A percentile compares a stretch with the other conserved stretches of the same genome.
phyloP scores from a whole-genome alignment of 2,329 filamentous ascomycete genomes.

The Aurifilum marmelostoma region DNA sequence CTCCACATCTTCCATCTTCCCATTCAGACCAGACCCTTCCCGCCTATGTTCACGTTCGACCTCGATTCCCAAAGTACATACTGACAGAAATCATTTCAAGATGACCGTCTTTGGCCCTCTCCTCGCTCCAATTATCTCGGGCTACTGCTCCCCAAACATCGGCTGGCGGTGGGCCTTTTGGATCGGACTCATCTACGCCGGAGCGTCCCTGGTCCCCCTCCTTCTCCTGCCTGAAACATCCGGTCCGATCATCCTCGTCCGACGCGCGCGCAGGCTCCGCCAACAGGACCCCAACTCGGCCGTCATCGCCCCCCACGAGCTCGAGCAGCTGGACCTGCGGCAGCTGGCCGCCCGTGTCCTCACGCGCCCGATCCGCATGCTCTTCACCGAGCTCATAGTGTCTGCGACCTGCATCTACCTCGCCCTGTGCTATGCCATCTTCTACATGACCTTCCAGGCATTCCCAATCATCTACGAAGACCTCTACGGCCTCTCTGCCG shows the following conservation, averaged over 20 bases:
- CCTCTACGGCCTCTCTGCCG: slow-evolving; percentile 65
- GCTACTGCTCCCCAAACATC: slow-evolving; percentile 60
- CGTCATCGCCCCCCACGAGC: slow-evolving; percentile 64
- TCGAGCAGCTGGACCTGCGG: slow-evolving; percentile 60
- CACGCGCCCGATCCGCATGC: slow-evolving; percentile 73
- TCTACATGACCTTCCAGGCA: slow-evolving; percentile 76
- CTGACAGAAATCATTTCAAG: slow-evolving; percentile 37
- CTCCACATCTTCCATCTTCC: background rate
- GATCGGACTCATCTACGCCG: slow-evolving; percentile 71
- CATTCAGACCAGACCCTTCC: background rate
- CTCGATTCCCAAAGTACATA: background rate
- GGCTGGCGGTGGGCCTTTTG: slow-evolving; percentile 74
- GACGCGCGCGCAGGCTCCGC: slow-evolving; percentile 60
- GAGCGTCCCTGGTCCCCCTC: slow-evolving; percentile 60
- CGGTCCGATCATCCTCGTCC: slow-evolving; percentile 59
- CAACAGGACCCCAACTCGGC: slow-evolving; percentile 54
- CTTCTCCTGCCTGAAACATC: slow-evolving; percentile 69
- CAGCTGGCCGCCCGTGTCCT: slow-evolving; percentile 71
- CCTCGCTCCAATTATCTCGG: slow-evolving; percentile 67
- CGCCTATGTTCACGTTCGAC: background rate
- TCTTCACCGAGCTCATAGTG: slow-evolving; percentile 73
- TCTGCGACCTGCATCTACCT: slow-evolving; percentile 71
- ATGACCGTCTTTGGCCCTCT: slow-evolving; percentile 68
- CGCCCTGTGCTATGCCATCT: slow-evolving; percentile 68
- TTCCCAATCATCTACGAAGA: slow-evolving; percentile 71